These are phyloP conservation scores for Fraxinus greggii DNA, from an alignment of 305 asterid genomes.

Conservation along the genomic window DNA sequence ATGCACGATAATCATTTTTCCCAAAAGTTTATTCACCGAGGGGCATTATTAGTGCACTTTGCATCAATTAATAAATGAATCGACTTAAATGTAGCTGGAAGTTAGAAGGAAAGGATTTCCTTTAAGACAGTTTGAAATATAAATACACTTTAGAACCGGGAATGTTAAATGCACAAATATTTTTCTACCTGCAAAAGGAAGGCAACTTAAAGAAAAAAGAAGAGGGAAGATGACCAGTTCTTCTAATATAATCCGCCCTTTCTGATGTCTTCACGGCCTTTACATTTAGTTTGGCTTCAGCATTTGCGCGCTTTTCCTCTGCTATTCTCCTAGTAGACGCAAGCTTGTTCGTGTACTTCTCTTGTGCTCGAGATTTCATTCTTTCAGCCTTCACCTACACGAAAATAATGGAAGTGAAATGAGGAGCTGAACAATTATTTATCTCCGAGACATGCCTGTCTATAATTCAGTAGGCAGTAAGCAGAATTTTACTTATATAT, in stretches of 20 bases:
- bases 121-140: neutral
- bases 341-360: conserved; percentile 57
- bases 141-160: neutral
- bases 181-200: conserved; percentile 61
- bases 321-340: conserved; percentile 71
- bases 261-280: conserved; percentile 65
- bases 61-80: neutral
- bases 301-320: conserved; percentile 79
- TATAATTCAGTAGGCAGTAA: neutral
- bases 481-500: too few species aligned
- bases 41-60: neutral
- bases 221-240: conserved; percentile 78
- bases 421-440: neutral
- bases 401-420: neutral
- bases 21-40: neutral
- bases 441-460: neutral
- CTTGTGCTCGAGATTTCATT: conserved; percentile 70
- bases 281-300: conserved; percentile 71
- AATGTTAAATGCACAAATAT: neutral
- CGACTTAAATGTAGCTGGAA: neutral
- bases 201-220: conserved; percentile 69
- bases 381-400: conserved; percentile 77
- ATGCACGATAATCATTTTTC: neutral
- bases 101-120: neutral
- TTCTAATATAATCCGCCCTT: conserved; percentile 74